A percentile compares a stretch with the other conserved stretches of the same genome.
These are phyloP conservation scores for Colletotrichum sp. DNA, from an alignment of 2,329 filamentous ascomycete genomes.

Conservation along the genomic window DNA sequence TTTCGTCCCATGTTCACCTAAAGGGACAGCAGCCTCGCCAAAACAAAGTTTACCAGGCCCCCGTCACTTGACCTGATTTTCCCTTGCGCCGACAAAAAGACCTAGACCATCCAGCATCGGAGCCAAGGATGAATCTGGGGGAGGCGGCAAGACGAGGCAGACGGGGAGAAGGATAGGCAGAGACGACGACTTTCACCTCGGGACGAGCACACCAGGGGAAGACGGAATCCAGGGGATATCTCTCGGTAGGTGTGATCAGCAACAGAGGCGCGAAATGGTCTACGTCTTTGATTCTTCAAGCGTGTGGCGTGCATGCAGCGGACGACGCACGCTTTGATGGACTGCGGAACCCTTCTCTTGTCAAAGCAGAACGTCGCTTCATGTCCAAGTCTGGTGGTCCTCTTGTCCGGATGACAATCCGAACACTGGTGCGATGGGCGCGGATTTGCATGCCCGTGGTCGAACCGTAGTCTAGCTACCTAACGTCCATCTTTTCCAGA, in stretches of 20 bases:
- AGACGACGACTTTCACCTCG: not conserved
- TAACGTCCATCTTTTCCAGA: not conserved
- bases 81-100: not conserved
- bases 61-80: conserved; percentile 10
- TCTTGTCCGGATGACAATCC: conserved; percentile 18
- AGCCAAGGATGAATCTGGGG: not conserved
- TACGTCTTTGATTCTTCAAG: not conserved
- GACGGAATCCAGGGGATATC: not conserved
- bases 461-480: not conserved
- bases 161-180: not conserved
- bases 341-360: conserved; percentile 1
- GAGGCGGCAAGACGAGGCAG: not conserved
- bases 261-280: not conserved
- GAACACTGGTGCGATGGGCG: conserved; percentile 1
- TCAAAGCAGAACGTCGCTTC: conserved; percentile 9
- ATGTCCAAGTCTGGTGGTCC: not conserved
- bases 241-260: not conserved
- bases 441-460: not conserved
- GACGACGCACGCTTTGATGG: conserved; percentile 13
- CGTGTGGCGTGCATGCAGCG: not conserved
- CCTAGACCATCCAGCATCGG: not conserved
- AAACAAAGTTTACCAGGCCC: conserved; percentile 6
- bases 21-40: conserved; percentile 4
- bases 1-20: conserved; percentile 3
- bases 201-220: not conserved